These are phyloP conservation scores for Trichaptum fuscoviolaceum DNA, from an alignment of 768 basidiomycete species.

Conservation along the genomic window DNA sequence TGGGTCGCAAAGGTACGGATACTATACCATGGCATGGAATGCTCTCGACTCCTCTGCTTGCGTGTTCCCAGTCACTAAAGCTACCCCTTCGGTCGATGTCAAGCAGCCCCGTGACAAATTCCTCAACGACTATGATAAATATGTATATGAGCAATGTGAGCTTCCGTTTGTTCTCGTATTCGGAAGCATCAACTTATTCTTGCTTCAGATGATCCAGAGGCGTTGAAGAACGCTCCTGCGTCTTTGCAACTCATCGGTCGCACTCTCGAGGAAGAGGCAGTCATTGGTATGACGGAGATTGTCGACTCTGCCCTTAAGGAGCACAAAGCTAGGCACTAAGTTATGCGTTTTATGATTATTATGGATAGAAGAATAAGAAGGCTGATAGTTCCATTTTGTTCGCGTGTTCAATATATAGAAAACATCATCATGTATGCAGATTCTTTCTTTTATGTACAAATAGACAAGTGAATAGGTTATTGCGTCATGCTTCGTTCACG, in stretches of 20 bases:
- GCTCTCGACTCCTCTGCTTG: slow-evolving; percentile 59
- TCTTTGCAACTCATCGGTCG: slow-evolving; percentile 62
- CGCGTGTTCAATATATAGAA: not conserved
- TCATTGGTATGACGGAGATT: slow-evolving; percentile 64
- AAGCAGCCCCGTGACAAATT: slow-evolving; percentile 43
- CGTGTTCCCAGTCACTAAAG: slow-evolving; percentile 58
- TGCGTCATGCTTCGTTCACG: slow-evolving; percentile 53
- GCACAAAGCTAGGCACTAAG: not conserved
- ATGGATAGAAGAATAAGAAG: not conserved
- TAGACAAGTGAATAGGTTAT: not conserved
- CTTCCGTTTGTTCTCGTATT: slow-evolving; percentile 6
- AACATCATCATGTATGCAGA: too few relatives aligned
- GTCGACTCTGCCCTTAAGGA: slow-evolving; percentile 48
- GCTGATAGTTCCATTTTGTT: not conserved
- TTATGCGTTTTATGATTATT: not conserved
- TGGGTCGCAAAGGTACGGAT: slow-evolving; percentile 29
- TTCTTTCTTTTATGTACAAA: too few relatives aligned
- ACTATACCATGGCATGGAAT: slow-evolving; percentile 65
- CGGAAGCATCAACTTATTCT: not conserved
- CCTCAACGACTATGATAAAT: slow-evolving; percentile 41
- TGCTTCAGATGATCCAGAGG: slow-evolving; percentile 50
- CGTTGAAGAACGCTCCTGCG: slow-evolving; percentile 54
- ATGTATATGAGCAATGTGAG: slow-evolving; percentile 51
- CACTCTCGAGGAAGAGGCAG: slow-evolving; percentile 71
- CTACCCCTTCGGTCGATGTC: slow-evolving; percentile 49